Base-by-base conservation (phyloP, 2,329 filamentous ascomycete species). In the Blumeria hordei region DNA sequence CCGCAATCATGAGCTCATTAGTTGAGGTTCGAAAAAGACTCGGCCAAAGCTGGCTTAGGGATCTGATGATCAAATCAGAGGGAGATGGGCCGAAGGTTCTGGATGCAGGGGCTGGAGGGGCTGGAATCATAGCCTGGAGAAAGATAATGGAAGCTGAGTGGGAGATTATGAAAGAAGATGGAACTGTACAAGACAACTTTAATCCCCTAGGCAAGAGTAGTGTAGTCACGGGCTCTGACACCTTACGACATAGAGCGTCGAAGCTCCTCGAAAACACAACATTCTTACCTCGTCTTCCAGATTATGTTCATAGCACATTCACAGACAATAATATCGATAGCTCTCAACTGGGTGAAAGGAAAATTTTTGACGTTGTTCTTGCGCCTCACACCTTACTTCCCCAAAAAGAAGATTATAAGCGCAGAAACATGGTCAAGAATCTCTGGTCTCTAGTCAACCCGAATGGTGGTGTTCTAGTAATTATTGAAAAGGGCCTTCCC, bases 401-500 rank as follows among this genome's bases (percentile, higher is more conserved):
- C 0, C 68, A 92, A 3, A 77, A 81, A 57, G 82, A 90, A 64
- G 81, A 83, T 10, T 85, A 81, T 62, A 72, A 83, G 62, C 82
- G 88, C 49, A 88, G 85, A 63, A 76, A 82, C 36, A 74, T 92
- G 54, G 72, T 95, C 18, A 80, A 93, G 64, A 94, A 94, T 58
- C 75, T 96, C 1, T 98, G 92, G 92, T 81, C 78, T 12, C 73
- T 95, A 53, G 72, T 95, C 3, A 85, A 84, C 54, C 84, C 84
- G 1, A 75, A 88, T 16, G 90, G 90, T 1, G 92, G 92, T 37
- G 76, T 98, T 12, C 73, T 98, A 4, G 77, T 96, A 52, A 69
- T 96, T 3, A 70, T 95, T 21, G 92, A 98, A 66, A 96, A 95
- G 67, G 92, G 88, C 0, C 78, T 94, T 11, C 85, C 88, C 11